Percentiles rank a stretch among this genome's conserved stretches.
phyloP scores from a whole-genome alignment of 257 asterid species.

The Solanum commersonii region DNA sequence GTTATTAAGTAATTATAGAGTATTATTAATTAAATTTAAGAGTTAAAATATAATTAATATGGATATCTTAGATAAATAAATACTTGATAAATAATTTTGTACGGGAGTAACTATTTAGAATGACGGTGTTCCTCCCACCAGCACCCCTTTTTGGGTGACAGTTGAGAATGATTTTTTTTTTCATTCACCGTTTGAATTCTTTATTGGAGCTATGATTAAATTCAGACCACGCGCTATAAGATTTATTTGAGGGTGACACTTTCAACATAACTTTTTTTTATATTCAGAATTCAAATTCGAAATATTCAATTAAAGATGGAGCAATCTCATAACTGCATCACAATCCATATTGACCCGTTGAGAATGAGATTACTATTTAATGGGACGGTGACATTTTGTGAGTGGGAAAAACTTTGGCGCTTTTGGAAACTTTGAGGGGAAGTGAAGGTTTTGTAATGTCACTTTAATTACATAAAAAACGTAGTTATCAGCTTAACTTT shows the following conservation, averaged over 20 bases:
- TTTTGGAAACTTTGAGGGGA: neutral
- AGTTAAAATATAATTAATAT: no score
- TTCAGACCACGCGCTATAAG: no score
- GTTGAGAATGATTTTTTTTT: neutral
- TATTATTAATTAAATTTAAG: no score
- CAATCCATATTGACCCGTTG: no score
- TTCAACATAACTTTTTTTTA: rapidly evolving
- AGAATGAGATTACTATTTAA: neutral
- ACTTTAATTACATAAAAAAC: neutral
- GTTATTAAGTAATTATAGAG: neutral
- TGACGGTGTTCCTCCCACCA: neutral
- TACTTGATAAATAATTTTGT: no score
- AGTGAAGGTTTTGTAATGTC: neutral
- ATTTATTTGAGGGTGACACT: no score
- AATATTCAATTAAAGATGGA: no score
- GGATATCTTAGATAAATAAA: neutral
- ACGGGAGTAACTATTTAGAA: neutral
- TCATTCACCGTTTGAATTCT: rapidly evolving
- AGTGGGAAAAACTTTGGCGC: neutral
- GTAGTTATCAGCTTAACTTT: neutral
- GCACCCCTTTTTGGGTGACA: neutral
- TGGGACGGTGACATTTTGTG: constrained; percentile 9
- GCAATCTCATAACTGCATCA: rapidly evolving
- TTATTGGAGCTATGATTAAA: no score
- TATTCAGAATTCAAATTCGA: rapidly evolving